Evolutionary conservation across 1,139 yeast species (phyloP), one percentile per base, ranked within the genome.

Genomic region (Pichia sp.): DNA sequence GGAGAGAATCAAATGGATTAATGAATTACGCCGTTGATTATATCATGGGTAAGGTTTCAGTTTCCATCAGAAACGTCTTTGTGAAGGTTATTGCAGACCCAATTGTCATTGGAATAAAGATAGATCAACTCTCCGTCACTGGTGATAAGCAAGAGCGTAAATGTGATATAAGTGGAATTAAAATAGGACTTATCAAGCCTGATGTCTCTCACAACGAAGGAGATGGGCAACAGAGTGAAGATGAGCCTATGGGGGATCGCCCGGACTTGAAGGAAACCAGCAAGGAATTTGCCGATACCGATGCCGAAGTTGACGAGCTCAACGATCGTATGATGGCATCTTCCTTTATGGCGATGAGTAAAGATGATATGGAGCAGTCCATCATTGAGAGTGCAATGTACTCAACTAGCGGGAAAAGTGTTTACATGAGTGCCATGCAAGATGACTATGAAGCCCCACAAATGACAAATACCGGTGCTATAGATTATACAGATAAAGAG

Each of bases 361-460:
- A 49, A 35, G 64, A 54, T 6, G 64, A 66, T 27, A 64, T 63
- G 1, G 64, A 66, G 8, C 63, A 59, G 27, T 66, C 72, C 0
- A 50, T 83, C 40, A 61, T 72, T 60, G 73, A 74, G 33, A 78
- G 87, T 48, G 69, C 76, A 61, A 65, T 77, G 27, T 78, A 78
- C 49, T 76, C 91, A 0, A 81, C 74, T 37, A 24, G 43, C 1
- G 71, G 76, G 32, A 40, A 33, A 20, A 78, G 93, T 2, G 69
- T 86, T 22, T 86, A 84, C 53, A 76, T 84, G 88, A 84, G 94
- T 58, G 94, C 96, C 1, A 64, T 77, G 3, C 76, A 80, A 0
- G 55, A 55, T 14, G 45, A 57, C 16, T 52, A 51, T 22, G 45
- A 44, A 22, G 40, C 48, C n/a, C n/a, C n/a, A n/a, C n/a, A n/a